Percentiles rank a stretch among this genome's conserved stretches.
Conservation (phyloP, 331 rosid genomes). For the Saraca asoca region DNA sequence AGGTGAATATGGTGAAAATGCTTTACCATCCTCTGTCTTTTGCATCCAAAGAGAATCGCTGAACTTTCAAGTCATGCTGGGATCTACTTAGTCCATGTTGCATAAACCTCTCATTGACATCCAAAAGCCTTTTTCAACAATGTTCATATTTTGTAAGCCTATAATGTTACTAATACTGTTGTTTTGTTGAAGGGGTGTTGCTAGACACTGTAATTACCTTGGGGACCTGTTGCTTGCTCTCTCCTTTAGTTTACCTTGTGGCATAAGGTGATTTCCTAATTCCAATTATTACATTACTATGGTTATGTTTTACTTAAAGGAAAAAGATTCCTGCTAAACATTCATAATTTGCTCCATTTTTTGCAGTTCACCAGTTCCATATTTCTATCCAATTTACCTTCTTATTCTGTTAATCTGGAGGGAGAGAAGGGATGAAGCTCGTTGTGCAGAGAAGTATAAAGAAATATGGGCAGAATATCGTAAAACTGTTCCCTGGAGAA, state of each 20-base stretch:
- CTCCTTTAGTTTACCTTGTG: conserved; percentile 95
- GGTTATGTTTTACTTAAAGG: background rate
- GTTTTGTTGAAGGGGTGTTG: conserved; percentile 73
- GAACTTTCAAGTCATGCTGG: background rate
- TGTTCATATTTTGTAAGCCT: conserved; percentile 23
- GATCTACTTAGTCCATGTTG: background rate
- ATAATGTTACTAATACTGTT: conserved; percentile 22
- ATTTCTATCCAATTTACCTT: conserved; percentile 92
- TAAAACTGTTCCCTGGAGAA: too few species aligned
- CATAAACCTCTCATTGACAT: background rate
- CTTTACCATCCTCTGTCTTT: background rate
- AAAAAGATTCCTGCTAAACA: background rate
- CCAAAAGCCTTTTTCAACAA: background rate
- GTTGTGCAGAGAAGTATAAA: conserved; percentile 52
- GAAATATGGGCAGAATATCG: conserved; percentile 41
- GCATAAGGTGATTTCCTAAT: conserved; percentile 62
- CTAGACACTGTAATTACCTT: conserved; percentile 91
- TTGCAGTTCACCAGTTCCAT: conserved; percentile 92
- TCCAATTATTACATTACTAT: conserved; percentile 11
- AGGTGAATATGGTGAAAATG: background rate
- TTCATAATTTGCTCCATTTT: conserved; percentile 20
- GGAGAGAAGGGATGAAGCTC: conserved; percentile 57
- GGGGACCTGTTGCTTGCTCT: conserved; percentile 94
- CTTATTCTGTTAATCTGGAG: conserved; percentile 75
- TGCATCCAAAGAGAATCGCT: background rate